Evolutionary conservation across 2,329 filamentous ascomycete genomes (phyloP).

Genomic region (Arthrobotrys megalospora): DNA sequence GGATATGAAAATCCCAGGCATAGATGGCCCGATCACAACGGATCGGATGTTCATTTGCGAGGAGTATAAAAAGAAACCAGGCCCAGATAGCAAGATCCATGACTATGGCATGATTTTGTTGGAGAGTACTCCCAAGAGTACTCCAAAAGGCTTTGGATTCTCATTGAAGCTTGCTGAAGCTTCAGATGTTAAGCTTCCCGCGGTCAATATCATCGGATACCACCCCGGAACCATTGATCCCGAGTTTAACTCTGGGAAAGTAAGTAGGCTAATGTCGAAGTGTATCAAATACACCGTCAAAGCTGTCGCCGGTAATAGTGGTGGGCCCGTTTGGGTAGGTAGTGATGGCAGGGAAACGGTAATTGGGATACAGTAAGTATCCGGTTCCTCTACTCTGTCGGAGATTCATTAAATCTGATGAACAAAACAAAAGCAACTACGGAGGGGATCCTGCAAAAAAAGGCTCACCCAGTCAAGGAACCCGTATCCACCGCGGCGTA

Average conservation of each 20-base stretch:
- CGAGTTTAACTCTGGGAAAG: background rate
- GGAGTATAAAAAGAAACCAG: background rate
- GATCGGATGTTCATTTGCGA: background rate
- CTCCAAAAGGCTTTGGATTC: background rate
- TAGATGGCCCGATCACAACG: background rate
- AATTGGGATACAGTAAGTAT: constrained; percentile 8
- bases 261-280: background rate
- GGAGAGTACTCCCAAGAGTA: background rate
- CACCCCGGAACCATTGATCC: background rate
- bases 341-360: background rate
- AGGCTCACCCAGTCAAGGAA: background rate
- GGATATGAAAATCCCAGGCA: background rate
- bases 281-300: background rate
- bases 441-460: background rate
- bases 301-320: background rate
- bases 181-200: background rate
- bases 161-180: constrained; percentile 1
- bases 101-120: constrained; percentile 13
- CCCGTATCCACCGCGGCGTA: constrained; percentile 12
- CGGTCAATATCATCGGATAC: background rate
- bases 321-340: constrained; percentile 13
- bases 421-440: background rate
- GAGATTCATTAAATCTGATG: background rate
- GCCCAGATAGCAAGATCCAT: background rate
- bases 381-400: background rate